Percentiles rank a stretch among this genome's conserved stretches.
phyloP scores from a whole-genome alignment of 352 stramenopile species.

The Globisporangium abappressorium region DNA sequence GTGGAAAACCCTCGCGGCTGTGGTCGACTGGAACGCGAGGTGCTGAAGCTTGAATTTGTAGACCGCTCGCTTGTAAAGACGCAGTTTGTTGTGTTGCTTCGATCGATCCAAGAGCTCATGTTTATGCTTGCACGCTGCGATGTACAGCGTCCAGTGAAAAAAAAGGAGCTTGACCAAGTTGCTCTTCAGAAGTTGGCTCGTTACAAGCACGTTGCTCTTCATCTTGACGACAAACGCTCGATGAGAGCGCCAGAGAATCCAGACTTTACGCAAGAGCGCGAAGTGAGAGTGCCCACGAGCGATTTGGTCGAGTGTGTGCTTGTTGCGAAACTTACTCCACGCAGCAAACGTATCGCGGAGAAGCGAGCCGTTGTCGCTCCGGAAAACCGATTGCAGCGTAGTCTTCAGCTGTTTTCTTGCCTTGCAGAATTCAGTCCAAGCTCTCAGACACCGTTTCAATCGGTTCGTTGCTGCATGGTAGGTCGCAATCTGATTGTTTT shows the following conservation, averaged over 20 bases:
- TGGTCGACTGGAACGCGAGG: not conserved
- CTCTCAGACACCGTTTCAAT: not conserved
- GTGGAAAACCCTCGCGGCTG: not conserved
- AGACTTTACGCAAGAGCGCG: constrained; percentile 19
- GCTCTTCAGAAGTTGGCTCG: constrained; percentile 21
- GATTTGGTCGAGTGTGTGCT: constrained; percentile 16
- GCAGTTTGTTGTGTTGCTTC: constrained; percentile 1
- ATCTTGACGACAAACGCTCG: constrained; percentile 24
- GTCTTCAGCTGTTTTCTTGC: constrained; percentile 8
- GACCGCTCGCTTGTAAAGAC: constrained; percentile 2
- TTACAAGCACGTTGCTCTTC: constrained; percentile 26
- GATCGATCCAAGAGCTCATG: not conserved
- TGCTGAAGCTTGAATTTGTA: constrained; percentile 1
- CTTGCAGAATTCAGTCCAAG: constrained; percentile 2
- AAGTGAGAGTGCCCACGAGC: constrained; percentile 17
- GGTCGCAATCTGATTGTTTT: not conserved
- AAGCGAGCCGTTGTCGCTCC: constrained; percentile 11
- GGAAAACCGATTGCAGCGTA: constrained; percentile 15
- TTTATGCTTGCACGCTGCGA: not conserved
- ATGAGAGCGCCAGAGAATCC: constrained; percentile 21
- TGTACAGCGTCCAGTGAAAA: constrained; percentile 25
- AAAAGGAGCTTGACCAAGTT: constrained; percentile 29
- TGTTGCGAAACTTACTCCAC: constrained; percentile 16
- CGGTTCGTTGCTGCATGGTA: not conserved
- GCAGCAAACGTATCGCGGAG: constrained; percentile 11